Evolutionary conservation across 495 filamentous ascomycete species (phyloP).

Genomic region (Talaromyces wortmannii): DNA sequence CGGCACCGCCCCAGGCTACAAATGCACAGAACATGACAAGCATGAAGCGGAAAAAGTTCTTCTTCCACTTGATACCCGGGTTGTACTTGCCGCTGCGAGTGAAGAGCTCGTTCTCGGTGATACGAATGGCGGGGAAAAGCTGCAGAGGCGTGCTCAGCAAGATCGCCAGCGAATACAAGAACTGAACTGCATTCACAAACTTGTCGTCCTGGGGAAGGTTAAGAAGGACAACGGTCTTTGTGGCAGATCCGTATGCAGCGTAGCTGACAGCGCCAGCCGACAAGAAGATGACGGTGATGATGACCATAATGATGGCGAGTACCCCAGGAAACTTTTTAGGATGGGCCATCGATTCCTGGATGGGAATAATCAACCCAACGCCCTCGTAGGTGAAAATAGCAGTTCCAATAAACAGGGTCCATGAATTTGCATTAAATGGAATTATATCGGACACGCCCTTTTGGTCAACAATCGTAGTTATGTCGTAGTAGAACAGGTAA

Average conservation of each 20-base stretch:
- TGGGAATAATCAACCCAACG: constrained; percentile 96
- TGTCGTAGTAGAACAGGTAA: constrained; percentile 94
- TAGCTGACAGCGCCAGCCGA: constrained; percentile 90
- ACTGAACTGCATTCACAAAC: constrained; percentile 91
- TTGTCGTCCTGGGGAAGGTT: constrained; percentile 95
- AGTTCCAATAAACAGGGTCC: constrained; percentile 97
- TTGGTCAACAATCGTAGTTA: constrained; percentile 71
- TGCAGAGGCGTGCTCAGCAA: constrained; percentile 89
- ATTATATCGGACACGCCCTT: constrained; percentile 77
- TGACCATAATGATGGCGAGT: constrained; percentile 82
- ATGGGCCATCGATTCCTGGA: constrained; percentile 91
- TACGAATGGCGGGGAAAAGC: constrained; percentile 91
- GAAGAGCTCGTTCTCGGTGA: constrained; percentile 62
- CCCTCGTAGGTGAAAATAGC: constrained; percentile 99
- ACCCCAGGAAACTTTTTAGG: constrained; percentile 84
- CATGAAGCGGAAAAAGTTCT: constrained; percentile 92
- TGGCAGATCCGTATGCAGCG: constrained; percentile 89
- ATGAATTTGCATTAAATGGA: constrained; percentile 77
- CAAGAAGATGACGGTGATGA: constrained; percentile 86
- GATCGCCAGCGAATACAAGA: constrained; percentile 92
- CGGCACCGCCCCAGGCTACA: constrained; percentile 86
- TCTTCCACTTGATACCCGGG: constrained; percentile 95
- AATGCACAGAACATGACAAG: constrained; percentile 78
- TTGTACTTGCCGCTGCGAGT: constrained; percentile 90
- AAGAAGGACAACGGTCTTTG: constrained; percentile 91